A percentile compares a stretch with the other conserved stretches of the same genome.
phyloP scores from a whole-genome alignment of 2,329 filamentous ascomycete species.

The Paracorniculantispora psalliotae region DNA sequence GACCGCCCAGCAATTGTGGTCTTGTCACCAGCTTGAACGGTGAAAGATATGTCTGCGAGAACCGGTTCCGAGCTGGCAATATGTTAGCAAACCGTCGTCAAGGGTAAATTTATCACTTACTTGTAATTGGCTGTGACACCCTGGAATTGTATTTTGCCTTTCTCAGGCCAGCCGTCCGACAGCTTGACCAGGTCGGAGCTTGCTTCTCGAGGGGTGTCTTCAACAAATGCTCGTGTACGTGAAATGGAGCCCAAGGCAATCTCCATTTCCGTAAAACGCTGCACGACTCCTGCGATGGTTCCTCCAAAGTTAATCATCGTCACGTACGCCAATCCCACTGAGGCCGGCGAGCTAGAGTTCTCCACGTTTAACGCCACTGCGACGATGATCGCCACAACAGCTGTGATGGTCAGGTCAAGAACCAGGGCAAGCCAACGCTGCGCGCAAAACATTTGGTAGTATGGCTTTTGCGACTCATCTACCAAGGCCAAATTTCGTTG shows the following conservation, averaged over 20 bases:
- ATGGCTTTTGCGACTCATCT: not conserved
- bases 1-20: not conserved
- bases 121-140: not conserved
- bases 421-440: not conserved
- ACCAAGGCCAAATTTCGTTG: not conserved
- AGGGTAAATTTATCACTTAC: not conserved
- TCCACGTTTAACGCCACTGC: not conserved
- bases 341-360: not conserved
- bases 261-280: not conserved
- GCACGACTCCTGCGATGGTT: not conserved
- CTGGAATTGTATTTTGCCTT: not conserved
- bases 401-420: not conserved
- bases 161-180: not conserved
- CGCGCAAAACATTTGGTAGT: not conserved
- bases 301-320: not conserved
- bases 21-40: not conserved
- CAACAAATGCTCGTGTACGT: not conserved
- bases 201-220: not conserved
- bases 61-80: not conserved
- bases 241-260: not conserved
- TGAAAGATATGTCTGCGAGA: not conserved
- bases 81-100: not conserved
- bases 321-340: not conserved
- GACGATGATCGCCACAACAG: not conserved
- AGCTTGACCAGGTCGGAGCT: not conserved